These are phyloP conservation scores for Marasmius tenuissimus DNA, from an alignment of 1,284 basidiomycete genomes.

Conservation along the genomic window DNA sequence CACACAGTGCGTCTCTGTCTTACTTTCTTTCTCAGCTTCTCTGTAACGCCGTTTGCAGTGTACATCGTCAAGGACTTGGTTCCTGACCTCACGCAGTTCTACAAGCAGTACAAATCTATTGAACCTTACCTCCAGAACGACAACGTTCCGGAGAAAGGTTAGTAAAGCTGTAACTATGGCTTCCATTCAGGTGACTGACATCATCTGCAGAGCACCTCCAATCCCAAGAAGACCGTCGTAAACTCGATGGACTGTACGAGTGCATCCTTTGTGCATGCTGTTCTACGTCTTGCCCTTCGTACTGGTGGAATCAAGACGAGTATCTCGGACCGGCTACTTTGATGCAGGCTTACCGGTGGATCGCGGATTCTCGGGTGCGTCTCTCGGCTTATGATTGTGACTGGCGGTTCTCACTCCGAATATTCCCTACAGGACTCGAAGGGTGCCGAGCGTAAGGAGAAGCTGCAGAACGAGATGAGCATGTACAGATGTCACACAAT, in stretches of 20 bases:
- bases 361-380: constrained; percentile 90
- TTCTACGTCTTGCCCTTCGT: constrained; percentile 93
- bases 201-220: constrained; percentile 70
- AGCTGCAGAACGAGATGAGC: constrained; percentile 93
- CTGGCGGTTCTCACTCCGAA: constrained; percentile 1
- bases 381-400: background rate
- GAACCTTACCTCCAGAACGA: constrained; percentile 94
- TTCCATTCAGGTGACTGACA: background rate
- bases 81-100: constrained; percentile 87
- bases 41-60: constrained; percentile 54
- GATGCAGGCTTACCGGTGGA: constrained; percentile 97
- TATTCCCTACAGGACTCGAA: constrained; percentile 65
- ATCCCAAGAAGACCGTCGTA: constrained; percentile 88
- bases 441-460: constrained; percentile 83
- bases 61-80: constrained; percentile 99
- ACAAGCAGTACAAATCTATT: constrained; percentile 99
- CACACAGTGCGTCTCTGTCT: constrained; percentile 75
- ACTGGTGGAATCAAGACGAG: constrained; percentile 99
- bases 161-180: background rate
- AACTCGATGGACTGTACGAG: constrained; percentile 97
- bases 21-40: background rate
- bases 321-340: constrained; percentile 97
- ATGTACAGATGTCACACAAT: constrained; percentile 95
- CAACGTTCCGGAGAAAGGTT: constrained; percentile 77
- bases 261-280: constrained; percentile 95